A percentile compares a stretch with the other conserved stretches of the same genome.
phyloP scores from a whole-genome alignment of 2,329 filamentous ascomycete genomes.

The Mariannaea elegans region DNA sequence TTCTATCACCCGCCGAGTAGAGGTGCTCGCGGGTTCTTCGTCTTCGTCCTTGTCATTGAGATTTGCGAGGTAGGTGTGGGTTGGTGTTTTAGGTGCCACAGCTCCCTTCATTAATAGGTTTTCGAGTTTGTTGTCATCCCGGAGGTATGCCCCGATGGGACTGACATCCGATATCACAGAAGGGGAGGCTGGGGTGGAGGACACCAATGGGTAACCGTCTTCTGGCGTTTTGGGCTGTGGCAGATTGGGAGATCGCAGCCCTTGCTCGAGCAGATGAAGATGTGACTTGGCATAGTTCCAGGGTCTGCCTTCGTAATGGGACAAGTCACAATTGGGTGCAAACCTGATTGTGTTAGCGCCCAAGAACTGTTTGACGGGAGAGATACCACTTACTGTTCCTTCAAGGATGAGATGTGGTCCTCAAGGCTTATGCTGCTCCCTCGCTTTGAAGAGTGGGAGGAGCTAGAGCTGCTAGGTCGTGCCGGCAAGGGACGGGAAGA shows the following conservation, averaged over 20 bases:
- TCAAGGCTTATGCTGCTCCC: constrained; percentile 37
- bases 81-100: background rate
- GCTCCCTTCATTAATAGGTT: constrained; percentile 14
- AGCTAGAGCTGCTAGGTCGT: background rate
- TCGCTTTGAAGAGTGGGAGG: constrained; percentile 3
- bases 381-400: constrained; percentile 17
- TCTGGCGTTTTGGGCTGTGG: background rate
- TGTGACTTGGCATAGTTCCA: constrained; percentile 6
- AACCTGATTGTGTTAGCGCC: constrained; percentile 22
- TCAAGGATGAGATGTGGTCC: constrained; percentile 1
- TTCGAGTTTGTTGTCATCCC: constrained; percentile 23
- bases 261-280: constrained; percentile 8
- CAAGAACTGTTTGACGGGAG: background rate
- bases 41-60: background rate
- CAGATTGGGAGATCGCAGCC: constrained; percentile 1
- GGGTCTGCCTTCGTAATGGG: background rate
- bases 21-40: background rate
- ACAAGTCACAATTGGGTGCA: background rate
- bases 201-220: constrained; percentile 14
- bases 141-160: constrained; percentile 31
- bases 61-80: background rate
- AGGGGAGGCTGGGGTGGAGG: constrained; percentile 9
- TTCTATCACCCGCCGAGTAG: background rate
- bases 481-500: constrained; percentile 25
- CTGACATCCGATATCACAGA: constrained; percentile 5